Evolutionary conservation across 139 green algal genomes (phyloP).

Genomic region (Nannochloris sp.): DNA sequence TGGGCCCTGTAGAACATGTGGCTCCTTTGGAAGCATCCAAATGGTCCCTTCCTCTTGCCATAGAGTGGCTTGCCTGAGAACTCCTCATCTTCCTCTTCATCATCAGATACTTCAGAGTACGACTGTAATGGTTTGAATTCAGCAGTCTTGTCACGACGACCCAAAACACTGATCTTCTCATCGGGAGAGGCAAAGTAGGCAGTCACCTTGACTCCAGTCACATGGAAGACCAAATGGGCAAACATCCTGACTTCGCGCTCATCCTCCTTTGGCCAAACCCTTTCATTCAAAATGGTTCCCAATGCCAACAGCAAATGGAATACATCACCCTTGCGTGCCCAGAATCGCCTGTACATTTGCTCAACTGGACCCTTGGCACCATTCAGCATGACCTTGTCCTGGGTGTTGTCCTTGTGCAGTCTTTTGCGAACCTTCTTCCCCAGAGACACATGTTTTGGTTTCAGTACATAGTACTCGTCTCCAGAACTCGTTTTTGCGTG

Average conservation of each 20-base stretch:
- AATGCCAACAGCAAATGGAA: slow-evolving; percentile 34
- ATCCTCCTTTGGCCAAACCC: slow-evolving; percentile 20
- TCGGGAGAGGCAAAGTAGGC: background rate
- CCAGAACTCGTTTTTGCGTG: background rate
- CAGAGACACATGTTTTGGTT: too few species aligned
- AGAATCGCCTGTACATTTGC: slow-evolving; percentile 20
- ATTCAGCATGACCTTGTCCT: background rate
- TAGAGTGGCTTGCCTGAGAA: background rate
- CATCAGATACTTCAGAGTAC: too few species aligned
- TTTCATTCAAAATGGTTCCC: slow-evolving; percentile 19
- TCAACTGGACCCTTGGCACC: slow-evolving; percentile 6
- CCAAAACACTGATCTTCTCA: background rate
- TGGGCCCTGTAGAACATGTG: slow-evolving; percentile 20
- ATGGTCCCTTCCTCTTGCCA: background rate
- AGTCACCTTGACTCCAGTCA: slow-evolving; percentile 15
- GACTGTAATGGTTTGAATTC: too few species aligned
- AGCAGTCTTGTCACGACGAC: background rate
- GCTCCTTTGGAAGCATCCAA: background rate
- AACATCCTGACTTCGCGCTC: slow-evolving; percentile 16
- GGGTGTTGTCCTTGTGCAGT: background rate
- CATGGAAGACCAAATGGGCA: slow-evolving; percentile 15
- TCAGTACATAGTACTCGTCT: background rate
- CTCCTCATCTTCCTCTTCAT: background rate
- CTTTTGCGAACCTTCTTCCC: background rate
- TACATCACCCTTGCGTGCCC: slow-evolving; percentile 35